A percentile compares a stretch with the other conserved stretches of the same genome.
phyloP scores from a whole-genome alignment of 2,329 filamentous ascomycete genomes.

The Fusarium sp. region DNA sequence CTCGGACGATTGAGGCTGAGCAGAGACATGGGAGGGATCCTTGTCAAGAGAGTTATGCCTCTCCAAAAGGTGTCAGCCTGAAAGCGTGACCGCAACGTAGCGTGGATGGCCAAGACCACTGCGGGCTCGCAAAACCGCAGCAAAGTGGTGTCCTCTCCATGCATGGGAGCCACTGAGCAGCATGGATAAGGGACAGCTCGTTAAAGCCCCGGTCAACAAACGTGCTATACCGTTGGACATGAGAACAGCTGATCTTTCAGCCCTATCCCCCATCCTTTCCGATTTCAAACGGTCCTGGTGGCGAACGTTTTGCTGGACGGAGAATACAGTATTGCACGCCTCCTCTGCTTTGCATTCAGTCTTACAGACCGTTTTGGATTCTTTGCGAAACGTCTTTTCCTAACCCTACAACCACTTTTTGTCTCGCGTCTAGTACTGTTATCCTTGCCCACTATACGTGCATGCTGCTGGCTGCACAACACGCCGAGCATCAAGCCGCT shows the following conservation, averaged over 20 bases:
- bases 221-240: conserved; percentile 17
- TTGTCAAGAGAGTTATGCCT: conserved; percentile 8
- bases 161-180: conserved; percentile 10
- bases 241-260: conserved; percentile 46
- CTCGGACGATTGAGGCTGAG: conserved; percentile 36
- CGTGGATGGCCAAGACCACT: conserved; percentile 25
- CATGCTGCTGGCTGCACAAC: conserved; percentile 22
- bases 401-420: conserved; percentile 6
- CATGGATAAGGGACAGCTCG: conserved; percentile 21
- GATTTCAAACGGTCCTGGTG: conserved; percentile 24
- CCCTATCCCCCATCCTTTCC: conserved; percentile 38
- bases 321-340: conserved; percentile 11
- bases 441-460: conserved; percentile 21
- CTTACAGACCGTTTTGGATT: conserved; percentile 29
- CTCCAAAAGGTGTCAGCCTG: conserved; percentile 17
- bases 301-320: conserved; percentile 22
- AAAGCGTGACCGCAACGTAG: conserved; percentile 16
- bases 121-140: conserved; percentile 28
- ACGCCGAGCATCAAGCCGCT: conserved; percentile 15
- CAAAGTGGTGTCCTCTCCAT: conserved; percentile 32
- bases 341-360: conserved; percentile 2
- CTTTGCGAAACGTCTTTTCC: conserved; percentile 12
- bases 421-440: conserved; percentile 7
- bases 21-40: conserved; percentile 21
- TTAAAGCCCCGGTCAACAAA: conserved; percentile 3